Conservation (phyloP, 2,329 filamentous ascomycete species). For the Colletotrichum sp. region DNA sequence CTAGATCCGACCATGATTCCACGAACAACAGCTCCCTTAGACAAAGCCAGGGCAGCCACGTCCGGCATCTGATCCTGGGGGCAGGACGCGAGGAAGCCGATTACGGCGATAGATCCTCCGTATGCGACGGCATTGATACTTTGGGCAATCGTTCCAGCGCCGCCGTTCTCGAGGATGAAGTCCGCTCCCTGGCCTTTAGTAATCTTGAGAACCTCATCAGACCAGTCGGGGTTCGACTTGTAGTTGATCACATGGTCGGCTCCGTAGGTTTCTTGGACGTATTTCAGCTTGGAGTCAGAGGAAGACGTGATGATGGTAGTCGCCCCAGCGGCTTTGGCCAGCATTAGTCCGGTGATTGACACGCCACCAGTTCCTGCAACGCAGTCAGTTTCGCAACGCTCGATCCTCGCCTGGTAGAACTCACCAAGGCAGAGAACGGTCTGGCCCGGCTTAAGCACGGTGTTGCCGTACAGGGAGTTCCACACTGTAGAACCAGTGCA, state of each 20-base stretch:
- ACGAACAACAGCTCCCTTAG: slow-evolving; percentile 35
- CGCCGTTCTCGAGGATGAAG: slow-evolving; percentile 43
- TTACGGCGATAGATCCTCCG: slow-evolving; percentile 50
- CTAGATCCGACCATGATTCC: slow-evolving; percentile 39
- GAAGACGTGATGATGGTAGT: slow-evolving; percentile 56
- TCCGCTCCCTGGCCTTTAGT: slow-evolving; percentile 51
- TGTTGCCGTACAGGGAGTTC: slow-evolving; percentile 50
- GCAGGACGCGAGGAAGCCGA: slow-evolving; percentile 42
- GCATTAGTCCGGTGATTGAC: slow-evolving; percentile 45
- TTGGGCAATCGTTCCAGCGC: slow-evolving; percentile 45
- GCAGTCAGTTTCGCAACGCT: background rate
- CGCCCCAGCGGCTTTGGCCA: slow-evolving; percentile 51
- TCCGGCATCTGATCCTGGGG: slow-evolving; percentile 34
- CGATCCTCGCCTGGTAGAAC: background rate
- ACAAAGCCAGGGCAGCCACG: slow-evolving; percentile 30
- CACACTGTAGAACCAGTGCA: slow-evolving; percentile 53
- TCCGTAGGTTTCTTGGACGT: slow-evolving; percentile 39
- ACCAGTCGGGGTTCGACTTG: slow-evolving; percentile 48
- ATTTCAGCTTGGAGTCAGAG: slow-evolving; percentile 50
- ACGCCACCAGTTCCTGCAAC: slow-evolving; percentile 50
- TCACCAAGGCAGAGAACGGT: slow-evolving; percentile 40
- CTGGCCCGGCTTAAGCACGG: slow-evolving; percentile 42
- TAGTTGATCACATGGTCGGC: slow-evolving; percentile 56
- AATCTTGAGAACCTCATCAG: slow-evolving; percentile 44
- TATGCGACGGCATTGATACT: slow-evolving; percentile 47